These are phyloP conservation scores for Stromatinia cepivora DNA, from an alignment of 2,329 filamentous ascomycete genomes.

Conservation along the genomic window DNA sequence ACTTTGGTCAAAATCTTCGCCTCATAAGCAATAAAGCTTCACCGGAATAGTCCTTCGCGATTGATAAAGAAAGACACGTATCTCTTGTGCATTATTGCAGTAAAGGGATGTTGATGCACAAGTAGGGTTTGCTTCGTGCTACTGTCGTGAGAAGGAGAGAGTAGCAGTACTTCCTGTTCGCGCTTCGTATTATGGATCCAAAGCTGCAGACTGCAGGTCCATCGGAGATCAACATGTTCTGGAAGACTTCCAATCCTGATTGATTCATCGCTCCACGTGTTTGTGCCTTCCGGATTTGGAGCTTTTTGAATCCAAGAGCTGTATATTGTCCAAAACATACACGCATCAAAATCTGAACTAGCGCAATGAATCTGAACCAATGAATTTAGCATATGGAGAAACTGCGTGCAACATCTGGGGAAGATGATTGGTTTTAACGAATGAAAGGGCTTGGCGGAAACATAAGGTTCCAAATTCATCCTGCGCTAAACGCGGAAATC, in stretches of 20 bases:
- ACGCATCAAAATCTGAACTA: not conserved
- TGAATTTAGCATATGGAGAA: not conserved
- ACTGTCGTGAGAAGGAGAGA: not conserved
- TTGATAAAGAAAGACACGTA: not conserved
- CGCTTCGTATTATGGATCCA: not conserved
- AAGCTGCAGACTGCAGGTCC: not conserved
- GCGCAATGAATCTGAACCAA: not conserved
- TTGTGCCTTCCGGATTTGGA: not conserved
- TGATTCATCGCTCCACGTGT: slow-evolving; percentile 2
- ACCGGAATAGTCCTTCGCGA: not conserved
- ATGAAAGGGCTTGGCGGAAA: slow-evolving; percentile 7
- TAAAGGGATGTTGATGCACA: slow-evolving; percentile 4
- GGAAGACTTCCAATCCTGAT: not conserved
- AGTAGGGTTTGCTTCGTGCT: not conserved
- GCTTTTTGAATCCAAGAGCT: not conserved
- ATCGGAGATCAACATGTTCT: not conserved
- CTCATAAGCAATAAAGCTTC: not conserved
- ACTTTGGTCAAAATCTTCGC: not conserved
- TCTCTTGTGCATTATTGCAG: not conserved
- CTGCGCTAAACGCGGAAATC: slow-evolving; percentile 2
- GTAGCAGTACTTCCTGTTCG: not conserved
- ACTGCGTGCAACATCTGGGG: slow-evolving; percentile 13
- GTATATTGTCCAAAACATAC: not conserved
- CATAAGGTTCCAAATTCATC: not conserved
- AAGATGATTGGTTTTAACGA: slow-evolving; percentile 16